Evolutionary conservation across 169 alveolate species (phyloP).

Genomic region (Toxoplasma gondii): DNA sequence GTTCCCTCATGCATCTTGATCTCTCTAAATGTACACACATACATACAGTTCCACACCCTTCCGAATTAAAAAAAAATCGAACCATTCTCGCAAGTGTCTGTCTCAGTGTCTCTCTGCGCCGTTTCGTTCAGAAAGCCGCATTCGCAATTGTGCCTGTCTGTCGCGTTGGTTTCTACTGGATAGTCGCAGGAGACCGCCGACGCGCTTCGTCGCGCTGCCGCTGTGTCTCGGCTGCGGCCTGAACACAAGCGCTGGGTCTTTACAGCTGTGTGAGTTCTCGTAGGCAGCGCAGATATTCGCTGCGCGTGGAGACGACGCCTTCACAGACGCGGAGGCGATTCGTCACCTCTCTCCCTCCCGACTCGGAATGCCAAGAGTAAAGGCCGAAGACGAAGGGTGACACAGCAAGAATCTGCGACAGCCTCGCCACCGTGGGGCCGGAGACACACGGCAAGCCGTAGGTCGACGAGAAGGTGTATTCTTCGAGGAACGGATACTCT

Average conservation of each 20-base stretch:
- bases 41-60: too few relatives aligned
- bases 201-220: too few relatives aligned
- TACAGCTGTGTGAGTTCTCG: too few relatives aligned
- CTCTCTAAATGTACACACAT: too few relatives aligned
- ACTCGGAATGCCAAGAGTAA: background rate
- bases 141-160: too few relatives aligned
- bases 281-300: background rate
- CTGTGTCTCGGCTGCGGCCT: too few relatives aligned
- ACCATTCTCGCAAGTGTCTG: background rate
- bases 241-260: too few relatives aligned
- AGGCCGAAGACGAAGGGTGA: background rate
- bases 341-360: background rate
- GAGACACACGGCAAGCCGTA: background rate
- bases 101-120: background rate
- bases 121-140: too few relatives aligned
- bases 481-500: background rate
- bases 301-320: background rate
- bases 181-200: too few relatives aligned
- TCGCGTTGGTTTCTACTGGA: too few relatives aligned
- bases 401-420: background rate
- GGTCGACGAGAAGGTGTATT: background rate
- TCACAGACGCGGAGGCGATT: slow-evolving; percentile 30
- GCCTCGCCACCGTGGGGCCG: background rate
- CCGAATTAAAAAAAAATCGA: too few relatives aligned
- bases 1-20: too few relatives aligned